A percentile compares a stretch with the other conserved stretches of the same genome.
These are phyloP conservation scores for Hemisphaericaspora xylofermentans DNA, from an alignment of 1,139 yeast species.

Conservation along the genomic window DNA sequence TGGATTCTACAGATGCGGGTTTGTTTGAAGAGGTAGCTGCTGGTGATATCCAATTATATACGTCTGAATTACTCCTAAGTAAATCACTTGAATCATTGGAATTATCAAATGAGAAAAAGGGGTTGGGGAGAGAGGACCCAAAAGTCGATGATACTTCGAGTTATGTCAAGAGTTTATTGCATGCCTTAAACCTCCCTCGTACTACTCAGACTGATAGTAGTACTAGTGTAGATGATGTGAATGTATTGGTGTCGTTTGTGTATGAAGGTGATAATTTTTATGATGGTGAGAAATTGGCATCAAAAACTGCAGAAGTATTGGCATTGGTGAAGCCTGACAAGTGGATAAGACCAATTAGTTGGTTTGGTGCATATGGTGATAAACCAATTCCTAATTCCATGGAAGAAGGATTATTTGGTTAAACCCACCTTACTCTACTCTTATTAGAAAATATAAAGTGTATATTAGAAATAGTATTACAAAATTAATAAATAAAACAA, in stretches of 20 bases:
- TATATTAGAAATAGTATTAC: slow-evolving; percentile 1
- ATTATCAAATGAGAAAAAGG: slow-evolving; percentile 11
- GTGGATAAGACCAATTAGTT: slow-evolving; percentile 67
- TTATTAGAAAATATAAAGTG: too few species aligned
- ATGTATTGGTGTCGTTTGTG: slow-evolving; percentile 50
- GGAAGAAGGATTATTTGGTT: slow-evolving; percentile 78
- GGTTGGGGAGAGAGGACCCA: slow-evolving; percentile 7
- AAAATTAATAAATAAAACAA: background rate
- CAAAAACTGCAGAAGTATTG: slow-evolving; percentile 30
- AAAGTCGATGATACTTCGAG: slow-evolving; percentile 16
- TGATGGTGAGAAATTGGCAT: slow-evolving; percentile 66
- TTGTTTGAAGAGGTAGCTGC: slow-evolving; percentile 27
- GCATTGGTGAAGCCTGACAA: slow-evolving; percentile 17
- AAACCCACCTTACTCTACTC: too few species aligned
- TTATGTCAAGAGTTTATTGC: slow-evolving; percentile 17
- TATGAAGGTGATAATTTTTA: slow-evolving; percentile 87
- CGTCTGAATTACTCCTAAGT: slow-evolving; percentile 34
- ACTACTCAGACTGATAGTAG: background rate
- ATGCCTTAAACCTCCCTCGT: slow-evolving; percentile 11
- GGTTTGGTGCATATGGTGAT: slow-evolving; percentile 85
- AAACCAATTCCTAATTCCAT: slow-evolving; percentile 62
- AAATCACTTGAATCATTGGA: slow-evolving; percentile 32
- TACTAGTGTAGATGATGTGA: slow-evolving; percentile 13
- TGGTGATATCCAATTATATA: slow-evolving; percentile 30
- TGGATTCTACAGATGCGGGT: slow-evolving; percentile 77